Base-by-base conservation (phyloP, 164 flowering plant species). In the Vitis cinerea region DNA sequence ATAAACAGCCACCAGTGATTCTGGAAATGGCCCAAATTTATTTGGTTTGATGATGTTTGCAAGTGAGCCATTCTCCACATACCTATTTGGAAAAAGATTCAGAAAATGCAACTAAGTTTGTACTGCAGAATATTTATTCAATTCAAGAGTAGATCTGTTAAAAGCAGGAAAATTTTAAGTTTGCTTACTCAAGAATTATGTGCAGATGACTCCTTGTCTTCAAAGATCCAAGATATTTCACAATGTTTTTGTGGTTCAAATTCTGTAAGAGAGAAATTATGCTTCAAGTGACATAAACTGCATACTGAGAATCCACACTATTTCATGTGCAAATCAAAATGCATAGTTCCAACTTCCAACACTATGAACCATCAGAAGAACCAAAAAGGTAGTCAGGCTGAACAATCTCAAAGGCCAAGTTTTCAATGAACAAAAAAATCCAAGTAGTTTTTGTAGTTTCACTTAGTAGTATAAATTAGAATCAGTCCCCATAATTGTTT, bases 41-140 rank as follows among this genome's bases (percentile, higher is more conserved):
- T 87, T 96, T 78, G 99, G 98, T 87, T 93, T 96, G 59, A 93
- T 92, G 66, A 96, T 96, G 81, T 90, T 92, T 59, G 99, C 99
- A 79, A 96, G 97, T 68, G 99, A 96, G 56, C 99, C 98, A 85
- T 96, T 96, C 82, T 96, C 99, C 77, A 93, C 97, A 85, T 96
- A 96, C 82, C 99, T 96, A 69, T 14, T 49, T 3, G 59, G 44
- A 49, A 17, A 49, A 63, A 13, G 48, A 68, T 37, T 9, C 14
- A 53, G 27, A 2, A 47, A 10, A 14, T 31, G 31, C 14, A 65
- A 55, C 47, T 27, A 51, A 17, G 31, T 1, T 11, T 58, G 51
- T 15, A 23, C 59, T 37, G 27, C 65, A 54, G 15, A 5, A n/a
- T 60, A 4, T 9, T 12, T n/a, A 3, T 31, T 0, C 37, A 64